Base-by-base conservation (phyloP, 2,329 filamentous ascomycete species). In the Aspergillus fumigatiaffinis region DNA sequence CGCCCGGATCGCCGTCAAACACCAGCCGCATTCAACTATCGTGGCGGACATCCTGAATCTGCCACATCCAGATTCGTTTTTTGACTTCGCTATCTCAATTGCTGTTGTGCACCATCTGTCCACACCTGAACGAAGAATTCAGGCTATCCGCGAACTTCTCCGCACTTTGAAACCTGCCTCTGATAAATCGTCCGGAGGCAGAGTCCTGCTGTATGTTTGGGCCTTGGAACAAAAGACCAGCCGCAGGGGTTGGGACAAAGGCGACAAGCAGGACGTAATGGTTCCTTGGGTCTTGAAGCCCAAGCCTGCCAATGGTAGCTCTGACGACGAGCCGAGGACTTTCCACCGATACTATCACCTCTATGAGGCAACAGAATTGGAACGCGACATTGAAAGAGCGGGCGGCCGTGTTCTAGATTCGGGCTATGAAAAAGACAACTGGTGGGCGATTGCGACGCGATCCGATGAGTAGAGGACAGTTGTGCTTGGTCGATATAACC, bases 351-450 rank as follows among this genome's bases (percentile, higher is more conserved):
- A 96, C 73, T 99, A 99, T 72, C 94, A 99, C 76, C 80, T 99
- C 26, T 99, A 96, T 75, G 82, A 85, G 54, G 84, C 90, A 70
- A 90, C 90, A 17, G 94, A 99, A 77, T 79, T 99, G 57, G 92
- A 97, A 71, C 82, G 85, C 47, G 90, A 97, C 71, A 84, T 96
- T 56, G 72, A 74, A 52, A 81, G 82, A 17, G 92, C 88, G 21
- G 92, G 92, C 20, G 94, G 92, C 7, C 77, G 76, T 51, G 85
- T 97, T 14, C 67, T 94, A 25, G 87, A 90, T 63, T 86, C 85
- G 58, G 94, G 94, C 35, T 99, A 97, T 75, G 94, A 99, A 72
- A 92, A 87, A 78, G 94, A 97, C 71, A 99, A 99, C 77, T 97
- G 94, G 94, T 99, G 93, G 93, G 91, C 87, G 54, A 87, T 96